phyloP scores from a whole-genome alignment of 116 monocot genomes.

The Posidonia oceanica region DNA sequence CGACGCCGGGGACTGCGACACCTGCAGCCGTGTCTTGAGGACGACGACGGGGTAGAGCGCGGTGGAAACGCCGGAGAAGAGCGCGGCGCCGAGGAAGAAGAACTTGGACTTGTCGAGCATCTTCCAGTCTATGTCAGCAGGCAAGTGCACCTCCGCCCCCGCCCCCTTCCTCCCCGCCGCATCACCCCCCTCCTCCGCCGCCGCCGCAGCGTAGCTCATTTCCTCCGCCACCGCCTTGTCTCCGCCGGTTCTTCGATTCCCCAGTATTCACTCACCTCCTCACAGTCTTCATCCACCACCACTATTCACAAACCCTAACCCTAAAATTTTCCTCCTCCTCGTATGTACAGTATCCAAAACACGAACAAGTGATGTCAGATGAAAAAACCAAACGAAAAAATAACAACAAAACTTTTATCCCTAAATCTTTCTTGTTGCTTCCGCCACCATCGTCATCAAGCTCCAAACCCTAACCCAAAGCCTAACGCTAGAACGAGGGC shows the following conservation, averaged over 20 bases:
- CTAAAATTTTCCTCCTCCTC: not conserved
- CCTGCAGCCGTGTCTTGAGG: conserved; percentile 77
- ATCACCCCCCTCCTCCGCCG: conserved; percentile 10
- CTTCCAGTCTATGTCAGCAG: conserved; percentile 81
- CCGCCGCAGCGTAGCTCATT: conserved; percentile 1
- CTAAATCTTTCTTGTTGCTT: no score
- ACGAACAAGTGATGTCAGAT: not conserved
- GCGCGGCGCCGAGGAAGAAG: conserved; percentile 72
- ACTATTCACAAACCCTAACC: conserved; percentile 4
- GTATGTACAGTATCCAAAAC: conserved; percentile 1
- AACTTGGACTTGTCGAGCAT: conserved; percentile 80
- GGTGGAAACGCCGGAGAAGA: conserved; percentile 77
- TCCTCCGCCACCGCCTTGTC: conserved; percentile 4
- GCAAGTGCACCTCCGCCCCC: conserved; percentile 35
- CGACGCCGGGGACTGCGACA: conserved; percentile 22
- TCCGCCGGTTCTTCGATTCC: not conserved
- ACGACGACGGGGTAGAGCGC: conserved; percentile 66
- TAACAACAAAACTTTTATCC: no score
- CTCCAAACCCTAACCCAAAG: not conserved
- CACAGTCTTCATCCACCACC: not conserved
- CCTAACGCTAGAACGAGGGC: not conserved
- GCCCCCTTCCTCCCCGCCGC: not conserved
- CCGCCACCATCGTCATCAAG: no score
- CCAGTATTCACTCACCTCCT: not conserved
- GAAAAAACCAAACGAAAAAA: no score